phyloP scores from a whole-genome alignment of 2,329 filamentous ascomycete species.

The Botrytis sinoallii region DNA sequence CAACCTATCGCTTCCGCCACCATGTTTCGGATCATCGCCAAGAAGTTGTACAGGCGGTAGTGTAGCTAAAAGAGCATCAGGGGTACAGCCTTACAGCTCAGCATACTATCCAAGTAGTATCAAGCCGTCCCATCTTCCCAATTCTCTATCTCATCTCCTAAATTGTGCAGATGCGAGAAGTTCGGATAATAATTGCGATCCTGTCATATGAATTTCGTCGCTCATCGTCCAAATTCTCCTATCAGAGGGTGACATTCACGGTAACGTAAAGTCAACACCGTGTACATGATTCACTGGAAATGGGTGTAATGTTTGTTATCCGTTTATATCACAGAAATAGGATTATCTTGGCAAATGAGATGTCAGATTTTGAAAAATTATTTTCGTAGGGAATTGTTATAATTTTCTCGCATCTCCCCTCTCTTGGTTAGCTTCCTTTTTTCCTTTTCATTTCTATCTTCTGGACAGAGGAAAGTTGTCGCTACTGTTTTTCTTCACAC shows the following conservation, averaged over 20 bases:
- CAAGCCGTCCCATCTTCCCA: not conserved
- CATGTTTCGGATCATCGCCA: constrained; percentile 4
- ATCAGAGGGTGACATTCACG: no score
- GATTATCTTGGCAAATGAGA: not conserved
- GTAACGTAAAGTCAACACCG: not conserved
- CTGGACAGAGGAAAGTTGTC: not conserved
- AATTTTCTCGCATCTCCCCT: not conserved
- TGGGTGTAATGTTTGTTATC: not conserved
- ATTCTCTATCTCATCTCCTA: not conserved
- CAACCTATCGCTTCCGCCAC: constrained; percentile 5
- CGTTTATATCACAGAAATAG: not conserved
- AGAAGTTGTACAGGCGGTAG: not conserved
- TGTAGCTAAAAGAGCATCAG: not conserved
- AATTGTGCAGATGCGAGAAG: not conserved
- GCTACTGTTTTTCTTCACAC: not conserved
- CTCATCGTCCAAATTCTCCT: not conserved
- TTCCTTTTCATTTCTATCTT: not conserved
- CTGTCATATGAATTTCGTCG: not conserved
- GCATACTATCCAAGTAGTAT: not conserved
- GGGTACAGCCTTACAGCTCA: constrained; percentile 2
- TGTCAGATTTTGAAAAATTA: not conserved
- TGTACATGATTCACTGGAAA: not conserved
- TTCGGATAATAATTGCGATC: not conserved
- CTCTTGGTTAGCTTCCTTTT: not conserved
- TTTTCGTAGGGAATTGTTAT: not conserved